Conservation (phyloP, 768 basidiomycete species). For the Porpolomopsis calyptriformis region DNA sequence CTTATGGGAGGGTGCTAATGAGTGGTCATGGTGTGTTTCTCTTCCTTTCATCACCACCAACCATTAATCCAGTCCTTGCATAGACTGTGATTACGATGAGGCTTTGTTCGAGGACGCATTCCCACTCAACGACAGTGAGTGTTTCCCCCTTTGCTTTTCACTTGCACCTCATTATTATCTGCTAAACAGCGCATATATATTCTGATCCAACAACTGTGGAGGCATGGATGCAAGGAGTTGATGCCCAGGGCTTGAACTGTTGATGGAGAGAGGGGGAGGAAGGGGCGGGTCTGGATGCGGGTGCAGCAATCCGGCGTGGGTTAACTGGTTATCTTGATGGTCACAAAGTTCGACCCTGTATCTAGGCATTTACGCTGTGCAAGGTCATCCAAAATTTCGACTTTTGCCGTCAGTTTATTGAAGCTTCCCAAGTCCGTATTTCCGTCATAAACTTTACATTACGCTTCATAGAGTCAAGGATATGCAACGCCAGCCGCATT, state of each 20-base stretch:
- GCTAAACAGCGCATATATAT: slow-evolving; percentile 8
- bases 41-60: slow-evolving; percentile 9
- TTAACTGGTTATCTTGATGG: too few relatives aligned
- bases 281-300: too few relatives aligned
- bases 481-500: slow-evolving; percentile 28
- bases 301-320: too few relatives aligned
- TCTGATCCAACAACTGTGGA: slow-evolving; percentile 8
- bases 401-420: too few relatives aligned
- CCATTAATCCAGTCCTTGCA: slow-evolving; percentile 4
- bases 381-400: too few relatives aligned
- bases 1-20: slow-evolving; percentile 15
- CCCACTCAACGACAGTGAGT: slow-evolving; percentile 11
- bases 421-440: too few relatives aligned
- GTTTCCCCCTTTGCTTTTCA: slow-evolving; percentile 6
- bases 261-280: too few relatives aligned
- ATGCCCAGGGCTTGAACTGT: not conserved
- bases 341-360: too few relatives aligned
- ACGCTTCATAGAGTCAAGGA: slow-evolving; percentile 1
- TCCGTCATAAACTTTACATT: too few relatives aligned
- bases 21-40: slow-evolving; percentile 13
- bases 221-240: slow-evolving; percentile 8
- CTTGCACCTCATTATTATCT: slow-evolving; percentile 5
- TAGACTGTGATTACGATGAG: slow-evolving; percentile 14
- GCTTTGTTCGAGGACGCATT: slow-evolving; percentile 15
- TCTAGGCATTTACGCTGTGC: too few relatives aligned